Evolutionary conservation across 306 rosid species (phyloP), one percentile per base, ranked within the genome.

Genomic region (Chamaecrista fasciculata): DNA sequence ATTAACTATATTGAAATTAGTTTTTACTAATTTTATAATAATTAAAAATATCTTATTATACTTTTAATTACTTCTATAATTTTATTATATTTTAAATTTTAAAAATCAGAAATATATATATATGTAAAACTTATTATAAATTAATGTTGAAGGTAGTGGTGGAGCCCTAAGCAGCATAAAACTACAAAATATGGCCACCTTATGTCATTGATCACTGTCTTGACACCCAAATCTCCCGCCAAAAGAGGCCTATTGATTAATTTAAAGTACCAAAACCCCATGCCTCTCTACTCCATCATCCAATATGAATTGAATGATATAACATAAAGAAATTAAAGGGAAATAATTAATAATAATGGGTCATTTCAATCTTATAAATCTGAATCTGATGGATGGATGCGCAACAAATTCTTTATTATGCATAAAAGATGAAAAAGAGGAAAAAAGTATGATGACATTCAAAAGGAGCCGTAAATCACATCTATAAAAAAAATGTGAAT

Each of bases 221-320:
- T 79, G 84, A 79, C 76, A 72, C 80, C 83, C 77, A 81, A 62
- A 66, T 76, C 79, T 86, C 91, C 91, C 89, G 87, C 95, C 89
- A 67, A 81, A 74, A 69, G 46, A 7, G 6, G 48, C 36, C 36
- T 1, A 25, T 61, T 66, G 76, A 67, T 74, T 74, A 74, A 67
- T 74, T 74, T 51, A 39, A 34, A 71, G 67, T 64, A 28, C 39
- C 74, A 31, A 55, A 56, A 66, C 34, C 26, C 26, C 68, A 18
- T 33, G 44, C 19, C 46, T 28, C 33, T 1, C 7, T 10, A 3
- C 40, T 36, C 3, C 7, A 4, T 43, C 56, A 39, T 8, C 19
- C 49, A 3, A 19, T n/a, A n/a, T n/a, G n/a, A n/a, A n/a, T n/a
- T n/a, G n/a, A n/a, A n/a, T n/a, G n/a, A n/a, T n/a, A n/a, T n/a